Evolutionary conservation across 805 yeast genomes (phyloP), one percentile per base, ranked within the genome.

Genomic region (Wickerhamiella vanderwaltii): DNA sequence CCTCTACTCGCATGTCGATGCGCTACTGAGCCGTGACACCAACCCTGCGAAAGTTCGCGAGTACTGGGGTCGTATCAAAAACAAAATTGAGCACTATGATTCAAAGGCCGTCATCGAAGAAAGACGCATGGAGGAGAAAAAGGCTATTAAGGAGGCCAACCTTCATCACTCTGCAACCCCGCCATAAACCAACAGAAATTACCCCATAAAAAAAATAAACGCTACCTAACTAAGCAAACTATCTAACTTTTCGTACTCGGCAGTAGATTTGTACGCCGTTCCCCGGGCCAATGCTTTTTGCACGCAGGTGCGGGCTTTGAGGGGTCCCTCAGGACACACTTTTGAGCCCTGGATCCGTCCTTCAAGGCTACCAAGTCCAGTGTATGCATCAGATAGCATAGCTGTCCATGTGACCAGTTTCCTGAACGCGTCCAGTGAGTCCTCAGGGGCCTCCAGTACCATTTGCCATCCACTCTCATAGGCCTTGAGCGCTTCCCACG

Each of bases 271-370:
- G 26, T 20, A 44, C 2, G 32, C 29, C 52, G 73, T 79, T 6
- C 95, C 95, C 55, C 77, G 80, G 13, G 88, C 76, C 73, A 82
- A 69, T 49, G 86, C 64, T 1, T 83, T 71, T 53, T 93, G 70
- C 16, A 86, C 69, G 1, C 82, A 66, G 12, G 81, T 69, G 47
- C 77, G 70, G 1, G 94, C 77, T 57, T 85, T 85, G 62, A 79
- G 82, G 55, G 75, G 80, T 96, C 96, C 87, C 56, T 86, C 94
- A 54, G 78, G 75, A 58, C 95, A 86, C 7, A 87, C 93, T n/a
- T 79, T 50, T 37, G 56, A 81, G 84, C 16, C 79, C 2, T 84
- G 86, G 18, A 53, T 77, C 71, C 60, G 54, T 13, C 67, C 67
- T 18, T 54, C 58, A 37, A 74, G 59, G 44, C 80, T 91, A n/a